Conservation (phyloP, 495 filamentous ascomycete genomes). For the Penicillium bialowiezense region DNA sequence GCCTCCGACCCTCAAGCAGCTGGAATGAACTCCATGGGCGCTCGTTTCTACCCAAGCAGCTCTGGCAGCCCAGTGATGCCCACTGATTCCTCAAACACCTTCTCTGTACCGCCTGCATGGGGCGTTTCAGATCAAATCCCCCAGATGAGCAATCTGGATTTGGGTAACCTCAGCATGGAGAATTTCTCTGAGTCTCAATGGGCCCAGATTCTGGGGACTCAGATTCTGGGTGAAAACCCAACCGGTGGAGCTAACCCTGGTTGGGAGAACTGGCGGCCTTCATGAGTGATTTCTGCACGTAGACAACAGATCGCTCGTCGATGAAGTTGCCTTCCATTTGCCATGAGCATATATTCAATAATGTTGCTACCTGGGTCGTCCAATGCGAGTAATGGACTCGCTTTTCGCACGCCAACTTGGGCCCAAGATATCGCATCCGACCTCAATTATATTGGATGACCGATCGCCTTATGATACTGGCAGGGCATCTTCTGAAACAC, state of each 20-base stretch:
- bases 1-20: constrained; percentile 8
- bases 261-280: constrained; percentile 31
- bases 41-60: constrained; percentile 12
- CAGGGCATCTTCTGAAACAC: background rate
- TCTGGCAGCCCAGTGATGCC: constrained; percentile 6
- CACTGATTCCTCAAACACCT: constrained; percentile 10
- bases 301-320: too few species aligned
- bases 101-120: constrained; percentile 22
- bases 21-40: constrained; percentile 13
- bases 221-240: constrained; percentile 21
- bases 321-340: too few species aligned
- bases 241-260: constrained; percentile 4
- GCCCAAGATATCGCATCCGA: background rate
- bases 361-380: background rate
- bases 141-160: constrained; percentile 16
- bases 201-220: constrained; percentile 33
- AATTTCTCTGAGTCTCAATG: constrained; percentile 34
- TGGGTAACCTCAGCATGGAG: constrained; percentile 21
- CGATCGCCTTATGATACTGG: background rate
- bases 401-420: background rate
- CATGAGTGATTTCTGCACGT: constrained; percentile 8
- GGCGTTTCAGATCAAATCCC: constrained; percentile 19
- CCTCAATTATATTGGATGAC: background rate
- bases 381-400: background rate
- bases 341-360: too few species aligned